Evolutionary conservation across 805 yeast genomes (phyloP).

Genomic region (Barnettozyma pratensis): DNA sequence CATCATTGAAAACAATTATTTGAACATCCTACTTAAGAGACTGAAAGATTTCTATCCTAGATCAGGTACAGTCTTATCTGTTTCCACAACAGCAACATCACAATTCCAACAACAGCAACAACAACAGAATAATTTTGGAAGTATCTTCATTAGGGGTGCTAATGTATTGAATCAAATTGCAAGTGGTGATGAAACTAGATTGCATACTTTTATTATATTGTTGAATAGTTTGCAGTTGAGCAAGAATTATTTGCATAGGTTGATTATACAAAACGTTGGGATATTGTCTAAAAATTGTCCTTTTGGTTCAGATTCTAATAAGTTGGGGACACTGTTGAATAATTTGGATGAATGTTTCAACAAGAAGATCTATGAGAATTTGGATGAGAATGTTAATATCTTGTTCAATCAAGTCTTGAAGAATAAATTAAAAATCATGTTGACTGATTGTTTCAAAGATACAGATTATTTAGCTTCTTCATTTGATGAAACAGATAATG

Average conservation of each 20-base stretch:
- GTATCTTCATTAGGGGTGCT: conserved; percentile 39
- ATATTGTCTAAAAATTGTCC: conserved; percentile 32
- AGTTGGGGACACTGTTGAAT: conserved; percentile 24
- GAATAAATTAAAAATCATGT: conserved; percentile 36
- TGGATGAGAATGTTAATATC: conserved; percentile 36
- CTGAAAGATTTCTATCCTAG: conserved; percentile 41
- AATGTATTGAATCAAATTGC: conserved; percentile 35
- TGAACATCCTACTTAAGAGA: conserved; percentile 48
- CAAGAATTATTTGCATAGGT: conserved; percentile 46
- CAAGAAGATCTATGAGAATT: conserved; percentile 26
- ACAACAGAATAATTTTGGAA: conserved; percentile 22
- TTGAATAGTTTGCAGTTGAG: conserved; percentile 70
- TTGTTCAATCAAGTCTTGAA: conserved; percentile 45
- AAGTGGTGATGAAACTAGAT: conserved; percentile 40
- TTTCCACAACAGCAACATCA: conserved; percentile 7
- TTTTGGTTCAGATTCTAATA: conserved; percentile 30
- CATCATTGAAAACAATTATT: conserved; percentile 58
- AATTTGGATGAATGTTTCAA: conserved; percentile 21
- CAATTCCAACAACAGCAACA: conserved; percentile 13
- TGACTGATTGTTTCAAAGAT: conserved; percentile 37
- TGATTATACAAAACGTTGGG: conserved; percentile 27
- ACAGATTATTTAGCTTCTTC: conserved; percentile 21
- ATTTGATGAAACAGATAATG: conserved; percentile 31
- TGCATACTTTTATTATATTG: conserved; percentile 58
- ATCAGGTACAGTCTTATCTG: conserved; percentile 26